phyloP scores from a whole-genome alignment of 148 eudicot species.

The Vaccinium vitisidaea region DNA sequence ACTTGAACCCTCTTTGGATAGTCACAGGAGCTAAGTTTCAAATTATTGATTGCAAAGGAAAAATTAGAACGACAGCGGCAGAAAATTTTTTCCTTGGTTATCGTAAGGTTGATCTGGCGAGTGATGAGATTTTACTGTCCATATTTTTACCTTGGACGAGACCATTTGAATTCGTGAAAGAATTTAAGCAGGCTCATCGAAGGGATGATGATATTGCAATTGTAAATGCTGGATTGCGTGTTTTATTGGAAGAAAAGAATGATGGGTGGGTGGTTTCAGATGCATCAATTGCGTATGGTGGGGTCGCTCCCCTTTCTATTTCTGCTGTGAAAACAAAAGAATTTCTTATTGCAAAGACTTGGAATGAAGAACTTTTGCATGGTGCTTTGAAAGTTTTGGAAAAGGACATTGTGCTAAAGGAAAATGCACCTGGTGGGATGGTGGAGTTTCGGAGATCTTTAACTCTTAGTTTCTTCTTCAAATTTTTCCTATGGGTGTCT shows the following conservation, averaged over 20 bases:
- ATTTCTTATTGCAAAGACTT: slow-evolving; percentile 63
- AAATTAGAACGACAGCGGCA: slow-evolving; percentile 55
- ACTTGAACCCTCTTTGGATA: slow-evolving; percentile 98
- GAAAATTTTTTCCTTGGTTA: slow-evolving; percentile 89
- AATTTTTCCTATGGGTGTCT: slow-evolving; percentile 78
- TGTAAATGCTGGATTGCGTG: slow-evolving; percentile 98
- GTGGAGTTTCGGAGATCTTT: slow-evolving; percentile 91
- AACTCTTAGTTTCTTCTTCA: slow-evolving; percentile 84
- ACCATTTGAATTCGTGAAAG: slow-evolving; percentile 76
- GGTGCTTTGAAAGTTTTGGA: slow-evolving; percentile 64
- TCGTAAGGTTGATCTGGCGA: slow-evolving; percentile 80
- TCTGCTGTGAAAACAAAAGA: slow-evolving; percentile 59
- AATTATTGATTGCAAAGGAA: slow-evolving; percentile 69
- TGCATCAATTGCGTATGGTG: slow-evolving; percentile 90
- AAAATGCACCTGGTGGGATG: slow-evolving; percentile 99
- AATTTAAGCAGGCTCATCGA: slow-evolving; percentile 97
- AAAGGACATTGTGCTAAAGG: slow-evolving; percentile 69
- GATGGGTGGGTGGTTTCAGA: slow-evolving; percentile 76
- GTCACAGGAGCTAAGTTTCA: slow-evolving; percentile 83
- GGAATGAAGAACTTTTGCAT: slow-evolving; percentile 66
- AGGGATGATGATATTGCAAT: slow-evolving; percentile 98
- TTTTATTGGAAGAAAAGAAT: slow-evolving; percentile 60
- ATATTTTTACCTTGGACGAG: slow-evolving; percentile 84
- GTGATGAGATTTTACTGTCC: slow-evolving; percentile 76
- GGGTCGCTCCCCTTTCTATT: slow-evolving; percentile 85